phyloP scores from a whole-genome alignment of 495 filamentous ascomycete genomes.

The Tuber borchii region DNA sequence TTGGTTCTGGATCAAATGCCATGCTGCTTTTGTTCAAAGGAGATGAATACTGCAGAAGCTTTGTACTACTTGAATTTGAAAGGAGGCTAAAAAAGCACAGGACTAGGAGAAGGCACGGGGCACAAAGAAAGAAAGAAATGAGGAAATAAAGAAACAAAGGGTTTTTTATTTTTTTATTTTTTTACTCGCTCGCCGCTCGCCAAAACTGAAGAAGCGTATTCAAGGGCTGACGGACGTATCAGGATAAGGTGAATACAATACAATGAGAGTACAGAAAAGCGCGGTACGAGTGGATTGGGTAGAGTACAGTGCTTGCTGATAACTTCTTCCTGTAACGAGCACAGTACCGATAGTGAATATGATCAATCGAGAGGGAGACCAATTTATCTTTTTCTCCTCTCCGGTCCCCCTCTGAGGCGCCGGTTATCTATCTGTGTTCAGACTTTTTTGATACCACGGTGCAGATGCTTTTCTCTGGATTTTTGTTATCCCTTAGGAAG shows the following conservation, averaged over 20 bases:
- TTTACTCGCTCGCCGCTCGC: background rate
- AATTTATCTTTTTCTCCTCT: background rate
- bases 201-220: background rate
- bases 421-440: background rate
- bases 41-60: background rate
- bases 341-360: background rate
- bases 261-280: background rate
- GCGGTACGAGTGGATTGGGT: background rate
- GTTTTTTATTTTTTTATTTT: constrained; percentile 3
- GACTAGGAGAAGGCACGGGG: background rate
- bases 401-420: background rate
- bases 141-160: constrained; percentile 31
- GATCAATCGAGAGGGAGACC: background rate
- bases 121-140: constrained; percentile 14
- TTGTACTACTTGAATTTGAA: background rate
- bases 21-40: background rate
- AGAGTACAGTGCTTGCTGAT: constrained; percentile 6
- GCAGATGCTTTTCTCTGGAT: background rate
- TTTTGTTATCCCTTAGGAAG: background rate
- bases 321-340: background rate
- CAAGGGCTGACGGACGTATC: background rate
- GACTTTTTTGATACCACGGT: background rate
- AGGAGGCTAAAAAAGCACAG: background rate
- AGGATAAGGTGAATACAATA: background rate
- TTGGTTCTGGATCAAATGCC: background rate